phyloP scores from a whole-genome alignment of 495 filamentous ascomycete genomes.

The Penicillium ochrochloron region DNA sequence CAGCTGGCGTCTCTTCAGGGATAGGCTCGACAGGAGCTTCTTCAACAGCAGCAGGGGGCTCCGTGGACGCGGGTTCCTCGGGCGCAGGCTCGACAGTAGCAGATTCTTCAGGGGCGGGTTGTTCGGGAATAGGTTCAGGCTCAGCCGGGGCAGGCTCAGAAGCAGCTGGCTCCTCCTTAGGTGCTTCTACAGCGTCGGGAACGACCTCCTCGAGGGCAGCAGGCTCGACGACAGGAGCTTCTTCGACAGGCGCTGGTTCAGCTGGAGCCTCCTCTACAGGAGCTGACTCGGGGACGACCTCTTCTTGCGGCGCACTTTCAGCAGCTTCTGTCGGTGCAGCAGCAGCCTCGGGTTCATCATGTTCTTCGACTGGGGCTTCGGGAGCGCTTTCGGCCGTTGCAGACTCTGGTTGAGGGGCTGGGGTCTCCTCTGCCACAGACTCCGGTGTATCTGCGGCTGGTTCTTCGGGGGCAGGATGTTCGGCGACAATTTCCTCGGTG shows the following conservation, averaged over 20 bases:
- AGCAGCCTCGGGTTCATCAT: background rate
- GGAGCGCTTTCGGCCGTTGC: background rate
- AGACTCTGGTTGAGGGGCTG: background rate
- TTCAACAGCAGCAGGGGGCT: constrained; percentile 3
- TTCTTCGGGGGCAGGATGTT: constrained; percentile 16
- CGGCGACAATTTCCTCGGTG: constrained; percentile 28
- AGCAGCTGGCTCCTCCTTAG: constrained; percentile 11
- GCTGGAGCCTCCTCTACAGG: background rate
- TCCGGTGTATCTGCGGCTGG: background rate
- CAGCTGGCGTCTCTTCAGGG: background rate
- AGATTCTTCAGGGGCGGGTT: background rate
- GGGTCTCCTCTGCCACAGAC: background rate
- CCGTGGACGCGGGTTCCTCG: constrained; percentile 11
- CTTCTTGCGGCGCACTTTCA: constrained; percentile 3
- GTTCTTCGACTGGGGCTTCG: constrained; percentile 13
- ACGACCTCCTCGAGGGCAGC: background rate
- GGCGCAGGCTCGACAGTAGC: constrained; percentile 14
- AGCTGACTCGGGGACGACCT: background rate
- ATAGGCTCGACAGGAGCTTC: constrained; percentile 16
- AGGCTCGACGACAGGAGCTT: background rate
- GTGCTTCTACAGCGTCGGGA: background rate
- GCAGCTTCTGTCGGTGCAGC: background rate
- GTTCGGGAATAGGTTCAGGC: background rate
- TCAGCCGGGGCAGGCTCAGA: constrained; percentile 18
- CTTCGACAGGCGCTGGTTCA: background rate